Evolutionary conservation across 176 grass and related monocot genomes (phyloP).

Genomic region (Paspalum notatum): DNA sequence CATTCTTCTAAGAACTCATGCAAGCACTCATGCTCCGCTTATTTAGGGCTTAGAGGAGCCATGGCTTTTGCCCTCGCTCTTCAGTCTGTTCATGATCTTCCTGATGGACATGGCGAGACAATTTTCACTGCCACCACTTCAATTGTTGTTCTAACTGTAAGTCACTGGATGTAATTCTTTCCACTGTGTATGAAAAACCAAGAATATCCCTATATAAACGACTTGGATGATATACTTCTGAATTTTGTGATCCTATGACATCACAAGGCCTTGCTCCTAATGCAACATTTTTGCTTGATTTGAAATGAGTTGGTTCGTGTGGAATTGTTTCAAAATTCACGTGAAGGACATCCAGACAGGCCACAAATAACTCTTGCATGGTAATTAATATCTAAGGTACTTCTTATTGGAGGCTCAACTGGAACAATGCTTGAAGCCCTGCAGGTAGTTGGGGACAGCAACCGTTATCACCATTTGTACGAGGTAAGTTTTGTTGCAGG

Average conservation of each 20-base stretch:
- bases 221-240: not conserved
- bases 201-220: not conserved
- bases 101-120: slow-evolving; percentile 77
- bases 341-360: not conserved
- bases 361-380: not conserved
- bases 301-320: not conserved
- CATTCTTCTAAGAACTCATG: slow-evolving; percentile 16
- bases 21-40: slow-evolving; percentile 3
- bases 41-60: slow-evolving; percentile 80
- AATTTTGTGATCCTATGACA: slow-evolving; percentile 18
- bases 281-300: not conserved
- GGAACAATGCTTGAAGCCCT: slow-evolving; percentile 88
- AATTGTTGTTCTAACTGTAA: slow-evolving; percentile 85
- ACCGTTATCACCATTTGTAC: slow-evolving; percentile 42
- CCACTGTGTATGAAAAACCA: not conserved
- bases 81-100: slow-evolving; percentile 93
- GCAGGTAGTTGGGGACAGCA: slow-evolving; percentile 74
- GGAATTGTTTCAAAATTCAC: not conserved
- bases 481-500: slow-evolving; percentile 51
- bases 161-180: slow-evolving; percentile 33
- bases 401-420: slow-evolving; percentile 85
- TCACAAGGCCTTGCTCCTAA: not conserved
- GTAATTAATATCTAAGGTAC: slow-evolving; percentile 54
- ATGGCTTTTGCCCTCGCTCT: slow-evolving; percentile 98
- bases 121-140: slow-evolving; percentile 90